phyloP scores from a whole-genome alignment of 306 rosid genomes.

The Vigna hirtella region DNA sequence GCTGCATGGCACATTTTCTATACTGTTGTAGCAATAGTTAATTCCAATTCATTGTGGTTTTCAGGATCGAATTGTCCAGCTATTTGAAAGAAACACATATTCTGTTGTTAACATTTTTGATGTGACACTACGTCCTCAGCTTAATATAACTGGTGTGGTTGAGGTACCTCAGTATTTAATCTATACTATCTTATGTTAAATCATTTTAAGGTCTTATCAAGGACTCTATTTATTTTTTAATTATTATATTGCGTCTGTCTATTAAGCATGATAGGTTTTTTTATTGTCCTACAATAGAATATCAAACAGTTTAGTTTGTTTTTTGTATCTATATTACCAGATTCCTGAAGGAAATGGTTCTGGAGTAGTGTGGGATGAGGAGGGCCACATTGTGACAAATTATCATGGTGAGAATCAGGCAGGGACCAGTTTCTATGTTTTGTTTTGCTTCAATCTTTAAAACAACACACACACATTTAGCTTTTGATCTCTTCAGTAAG shows the following conservation, averaged over 20 bases:
- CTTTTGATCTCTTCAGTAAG: slow-evolving; percentile 27
- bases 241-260: slow-evolving; percentile 29
- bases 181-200: slow-evolving; percentile 21
- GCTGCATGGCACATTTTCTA: slow-evolving; percentile 20
- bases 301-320: slow-evolving; percentile 22
- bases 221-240: background rate
- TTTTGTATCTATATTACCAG: slow-evolving; percentile 51
- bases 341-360: slow-evolving; percentile 99
- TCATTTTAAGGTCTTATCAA: slow-evolving; percentile 1
- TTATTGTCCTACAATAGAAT: background rate
- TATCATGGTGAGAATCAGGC: slow-evolving; percentile 79
- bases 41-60: slow-evolving; percentile 38
- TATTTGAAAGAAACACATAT: slow-evolving; percentile 87
- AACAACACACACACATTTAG: background rate
- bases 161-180: slow-evolving; percentile 66
- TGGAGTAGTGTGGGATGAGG: slow-evolving; percentile 94
- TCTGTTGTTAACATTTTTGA: slow-evolving; percentile 95
- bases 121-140: slow-evolving; percentile 93
- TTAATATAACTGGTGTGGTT: slow-evolving; percentile 85
- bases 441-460: slow-evolving; percentile 17
- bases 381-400: slow-evolving; percentile 94
- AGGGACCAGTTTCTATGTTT: slow-evolving; percentile 22
- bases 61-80: slow-evolving; percentile 88
- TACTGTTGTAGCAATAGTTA: slow-evolving; percentile 1
- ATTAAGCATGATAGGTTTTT: slow-evolving; percentile 6